Evolutionary conservation across 2,329 filamentous ascomycete genomes (phyloP).

Genomic region (Dothistroma septosporum): DNA sequence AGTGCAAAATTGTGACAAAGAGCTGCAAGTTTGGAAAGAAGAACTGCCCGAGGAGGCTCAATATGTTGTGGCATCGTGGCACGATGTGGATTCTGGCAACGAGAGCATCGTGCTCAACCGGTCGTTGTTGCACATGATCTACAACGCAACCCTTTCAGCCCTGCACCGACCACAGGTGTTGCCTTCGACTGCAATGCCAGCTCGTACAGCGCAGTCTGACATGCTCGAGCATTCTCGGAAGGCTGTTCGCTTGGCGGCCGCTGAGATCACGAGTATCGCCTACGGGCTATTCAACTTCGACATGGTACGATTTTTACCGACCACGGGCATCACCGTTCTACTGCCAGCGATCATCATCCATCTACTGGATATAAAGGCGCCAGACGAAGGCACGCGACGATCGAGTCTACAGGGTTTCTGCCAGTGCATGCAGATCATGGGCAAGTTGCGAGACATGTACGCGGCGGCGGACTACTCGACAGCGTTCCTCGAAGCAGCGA

Average conservation of each 20-base stretch:
- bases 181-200: constrained; percentile 55
- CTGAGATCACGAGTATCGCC: constrained; percentile 80
- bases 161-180: constrained; percentile 88
- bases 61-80: constrained; percentile 55
- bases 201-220: constrained; percentile 53
- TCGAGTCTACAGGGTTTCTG: constrained; percentile 76
- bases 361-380: constrained; percentile 85
- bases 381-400: constrained; percentile 65
- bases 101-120: constrained; percentile 64
- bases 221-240: constrained; percentile 77
- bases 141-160: constrained; percentile 85
- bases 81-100: constrained; percentile 57
- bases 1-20: constrained; percentile 72
- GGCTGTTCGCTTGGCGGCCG: constrained; percentile 77
- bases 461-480: constrained; percentile 94
- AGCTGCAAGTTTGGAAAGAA: constrained; percentile 72
- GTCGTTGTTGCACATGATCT: constrained; percentile 88
- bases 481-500: constrained; percentile 86
- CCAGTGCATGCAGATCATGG: constrained; percentile 88
- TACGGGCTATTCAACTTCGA: constrained; percentile 68
- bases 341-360: constrained; percentile 92
- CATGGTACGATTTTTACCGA: constrained; percentile 76
- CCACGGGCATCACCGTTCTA: constrained; percentile 84
- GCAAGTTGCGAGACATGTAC: constrained; percentile 82
- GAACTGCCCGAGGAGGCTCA: constrained; percentile 67